Evolutionary conservation across 805 yeast species (phyloP), one percentile per base, ranked within the genome.

Genomic region (Teunomyces pallodes): DNA sequence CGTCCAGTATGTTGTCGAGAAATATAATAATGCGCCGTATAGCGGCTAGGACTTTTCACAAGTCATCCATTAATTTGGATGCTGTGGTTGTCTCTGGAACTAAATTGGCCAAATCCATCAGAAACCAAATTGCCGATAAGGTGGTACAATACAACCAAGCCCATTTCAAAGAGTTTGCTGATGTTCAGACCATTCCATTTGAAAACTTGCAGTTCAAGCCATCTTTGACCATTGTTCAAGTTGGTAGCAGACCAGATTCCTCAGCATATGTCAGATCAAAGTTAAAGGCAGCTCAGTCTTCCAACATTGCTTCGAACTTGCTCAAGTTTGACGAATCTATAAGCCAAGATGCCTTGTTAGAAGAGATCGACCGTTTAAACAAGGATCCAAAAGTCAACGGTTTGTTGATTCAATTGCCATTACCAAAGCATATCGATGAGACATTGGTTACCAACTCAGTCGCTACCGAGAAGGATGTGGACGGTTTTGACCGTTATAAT

Each of bases 221-320:
- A 7, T 77, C 79, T 46, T 75, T 92, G 58, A 84, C 88, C 35
- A 90, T 92, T 57, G 75, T 92, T 51, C 98, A 92, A 70, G 95
- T 92, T 30, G 97, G 98, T 38, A 77, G 75, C 45, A 79, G 97
- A 53, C 92, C 92, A 28, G 99, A 92, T 64, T 88, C 96, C 2
- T 80, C 88, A 10, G 88, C 96, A 9, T 92, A 92, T 69, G 97
- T 92, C 46, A 81, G 85, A 53, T 88, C 91, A 85, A 92, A 92
- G 70, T 76, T 88, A 55, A 90, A 87, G 72, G 96, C 97, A 10
- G 96, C 96, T 30, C 73, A 79, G 42, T 91, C 88, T 53, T 91
- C 96, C 28, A 84, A 86, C 49, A 86, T 94, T 48, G 72, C 70
- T 32, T 89, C 94, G 49, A 77, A 76, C 20, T 72, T 88, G 49